phyloP scores from a whole-genome alignment of 805 yeast species.

The Metschnikowia shivogae region DNA sequence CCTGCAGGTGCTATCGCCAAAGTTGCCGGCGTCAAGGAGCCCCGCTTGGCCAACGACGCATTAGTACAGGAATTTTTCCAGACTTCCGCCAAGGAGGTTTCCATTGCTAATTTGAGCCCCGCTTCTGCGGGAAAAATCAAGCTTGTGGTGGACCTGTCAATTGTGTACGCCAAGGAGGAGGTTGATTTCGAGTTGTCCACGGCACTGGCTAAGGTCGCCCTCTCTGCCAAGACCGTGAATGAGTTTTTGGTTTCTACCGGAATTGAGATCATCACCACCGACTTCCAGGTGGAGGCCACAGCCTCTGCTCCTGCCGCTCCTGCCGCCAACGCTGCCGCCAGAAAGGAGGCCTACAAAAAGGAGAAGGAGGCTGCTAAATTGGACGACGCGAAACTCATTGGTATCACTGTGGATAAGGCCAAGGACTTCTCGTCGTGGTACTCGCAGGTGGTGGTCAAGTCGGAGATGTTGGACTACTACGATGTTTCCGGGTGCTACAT shows the following conservation, averaged over 20 bases:
- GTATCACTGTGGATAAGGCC: slow-evolving; percentile 91
- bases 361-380: slow-evolving; percentile 50
- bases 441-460: slow-evolving; percentile 91
- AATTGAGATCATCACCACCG: slow-evolving; percentile 51
- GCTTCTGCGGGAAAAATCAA: slow-evolving; percentile 53
- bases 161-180: slow-evolving; percentile 39
- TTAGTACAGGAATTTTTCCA: slow-evolving; percentile 62
- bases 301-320: slow-evolving; percentile 27
- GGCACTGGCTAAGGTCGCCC: slow-evolving; percentile 47
- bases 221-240: slow-evolving; percentile 44
- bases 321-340: slow-evolving; percentile 17
- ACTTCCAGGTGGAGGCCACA: slow-evolving; percentile 45
- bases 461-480: slow-evolving; percentile 97
- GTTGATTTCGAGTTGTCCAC: slow-evolving; percentile 45
- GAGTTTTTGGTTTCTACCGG: slow-evolving; percentile 48
- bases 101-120: slow-evolving; percentile 48
- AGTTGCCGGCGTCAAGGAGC: slow-evolving; percentile 72
- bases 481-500: slow-evolving; percentile 99
- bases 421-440: slow-evolving; percentile 96
- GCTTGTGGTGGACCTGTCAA: slow-evolving; percentile 52
- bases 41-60: slow-evolving; percentile 82
- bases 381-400: slow-evolving; percentile 87
- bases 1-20: slow-evolving; percentile 63
- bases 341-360: slow-evolving; percentile 29
- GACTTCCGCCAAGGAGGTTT: slow-evolving; percentile 55